A percentile compares a stretch with the other conserved stretches of the same genome.
Conservation (phyloP, 257 asterid genomes). For the Solanum piurae region DNA sequence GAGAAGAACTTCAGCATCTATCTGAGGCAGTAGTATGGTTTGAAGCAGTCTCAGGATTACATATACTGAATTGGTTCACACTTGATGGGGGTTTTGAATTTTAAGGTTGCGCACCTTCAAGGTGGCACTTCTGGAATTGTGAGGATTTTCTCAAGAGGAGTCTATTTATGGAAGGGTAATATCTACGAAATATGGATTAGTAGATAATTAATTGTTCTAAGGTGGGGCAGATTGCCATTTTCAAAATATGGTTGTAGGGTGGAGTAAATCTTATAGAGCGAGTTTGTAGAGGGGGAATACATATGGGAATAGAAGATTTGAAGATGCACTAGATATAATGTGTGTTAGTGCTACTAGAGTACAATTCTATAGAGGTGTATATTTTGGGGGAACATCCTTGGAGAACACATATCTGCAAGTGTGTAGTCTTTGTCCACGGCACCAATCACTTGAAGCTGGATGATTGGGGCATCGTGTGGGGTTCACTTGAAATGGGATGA, state of each 20-base stretch:
- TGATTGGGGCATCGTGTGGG: not conserved
- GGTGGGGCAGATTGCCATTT: not conserved
- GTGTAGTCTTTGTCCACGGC: not conserved
- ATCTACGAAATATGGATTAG: not conserved
- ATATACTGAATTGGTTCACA: not conserved
- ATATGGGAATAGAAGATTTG: not conserved
- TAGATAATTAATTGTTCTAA: not conserved
- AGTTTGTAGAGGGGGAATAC: not conserved
- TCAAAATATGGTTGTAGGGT: not conserved
- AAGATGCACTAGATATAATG: not conserved
- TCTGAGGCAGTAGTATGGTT: not conserved
- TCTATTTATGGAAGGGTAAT: not conserved
- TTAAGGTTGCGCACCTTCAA: not conserved
- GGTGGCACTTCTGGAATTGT: not conserved
- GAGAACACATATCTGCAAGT: not conserved
- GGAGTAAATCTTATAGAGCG: not conserved
- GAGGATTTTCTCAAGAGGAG: not conserved
- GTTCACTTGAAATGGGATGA: not conserved
- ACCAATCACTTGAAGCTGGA: not conserved
- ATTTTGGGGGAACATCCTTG: not conserved
- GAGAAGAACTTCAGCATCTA: not conserved
- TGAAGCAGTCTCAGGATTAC: not conserved
- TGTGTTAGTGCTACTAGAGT: not conserved
- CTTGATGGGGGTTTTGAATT: not conserved
- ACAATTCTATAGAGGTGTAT: not conserved